Base-by-base conservation (phyloP, 1,139 yeast genomes). In the Pneumocystis jirovecii region DNA sequence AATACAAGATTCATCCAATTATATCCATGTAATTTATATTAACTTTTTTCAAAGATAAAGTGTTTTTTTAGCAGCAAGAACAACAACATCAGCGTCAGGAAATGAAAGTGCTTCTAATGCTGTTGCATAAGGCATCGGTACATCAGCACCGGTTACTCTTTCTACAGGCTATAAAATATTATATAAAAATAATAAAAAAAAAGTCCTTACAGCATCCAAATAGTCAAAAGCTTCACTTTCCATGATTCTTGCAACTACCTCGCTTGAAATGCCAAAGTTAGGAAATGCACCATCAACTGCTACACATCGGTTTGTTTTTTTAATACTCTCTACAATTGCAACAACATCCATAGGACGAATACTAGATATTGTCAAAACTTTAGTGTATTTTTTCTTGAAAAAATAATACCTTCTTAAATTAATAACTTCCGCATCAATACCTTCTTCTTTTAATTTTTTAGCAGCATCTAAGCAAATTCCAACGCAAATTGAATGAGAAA, bases 81-180 rank as follows among this genome's bases (percentile, higher is more conserved):
- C 83, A 73, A 95, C 87, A 71, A 90, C 84, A 75, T 89, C 95
- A 68, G 88, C 83, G 77, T 91, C 96, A 77, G 98, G 98, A 96
- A 95, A 93, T 67, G 98, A 97, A 76, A 93, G 89, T 80, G 88
- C 95, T 83, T 95, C 99, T 76, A 95, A 84, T 80, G 87, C 95
- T 78, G 85, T 84, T 72, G 97, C 96, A 77, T 95, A 95, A 70
- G 99, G 99, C 72, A 98, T 95, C 76, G 99, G 98, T 56, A 91
- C 97, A 80, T 95, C 99, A 76, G 97, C 95, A 78, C 98, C 98
- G 68, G 98, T 95, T 74, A 91, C 95, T 83, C 98, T 89, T 80
- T 87, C 96, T 71, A 93, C 93, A 72, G 99, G 99, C 69, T 39
- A 31, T 2, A 50, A 25, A 21, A 50, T 50, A 21, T 50, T 50